phyloP scores from a whole-genome alignment of 805 yeast species.

The Saturnispora gosingensis region DNA sequence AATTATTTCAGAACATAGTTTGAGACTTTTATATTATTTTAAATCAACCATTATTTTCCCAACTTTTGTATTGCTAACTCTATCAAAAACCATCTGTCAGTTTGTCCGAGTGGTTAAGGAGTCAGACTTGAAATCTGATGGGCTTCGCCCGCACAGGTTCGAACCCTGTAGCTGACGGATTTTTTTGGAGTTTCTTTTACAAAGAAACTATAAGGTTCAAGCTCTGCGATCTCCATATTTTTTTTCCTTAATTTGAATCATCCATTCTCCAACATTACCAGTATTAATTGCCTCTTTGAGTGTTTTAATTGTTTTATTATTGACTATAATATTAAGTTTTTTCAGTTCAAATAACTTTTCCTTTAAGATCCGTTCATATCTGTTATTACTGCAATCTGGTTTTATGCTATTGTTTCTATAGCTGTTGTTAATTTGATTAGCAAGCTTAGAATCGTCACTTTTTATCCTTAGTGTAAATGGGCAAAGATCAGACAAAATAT shows the following conservation, averaged over 20 bases:
- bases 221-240: constrained; percentile 21
- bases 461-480: constrained; percentile 21
- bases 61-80: too few relatives aligned
- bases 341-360: constrained; percentile 18
- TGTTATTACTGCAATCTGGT: constrained; percentile 12
- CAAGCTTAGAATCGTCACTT: constrained; percentile 17
- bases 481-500: constrained; percentile 19
- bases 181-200: constrained; percentile 2
- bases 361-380: constrained; percentile 8
- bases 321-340: constrained; percentile 18
- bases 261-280: constrained; percentile 23
- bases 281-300: constrained; percentile 17
- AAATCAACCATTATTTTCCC: too few relatives aligned
- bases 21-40: too few relatives aligned
- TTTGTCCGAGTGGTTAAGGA: constrained; percentile 19
- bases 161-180: constrained; percentile 18
- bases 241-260: constrained; percentile 23
- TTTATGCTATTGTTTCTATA: constrained; percentile 12
- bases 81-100: constrained; percentile 3
- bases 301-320: constrained; percentile 14
- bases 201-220: neutral
- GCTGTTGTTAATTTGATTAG: constrained; percentile 10
- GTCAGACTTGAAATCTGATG: constrained; percentile 19
- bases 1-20: too few relatives aligned
- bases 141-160: constrained; percentile 20